Base-by-base conservation (phyloP, 805 yeast species). In the Saturnispora ahearnii region DNA sequence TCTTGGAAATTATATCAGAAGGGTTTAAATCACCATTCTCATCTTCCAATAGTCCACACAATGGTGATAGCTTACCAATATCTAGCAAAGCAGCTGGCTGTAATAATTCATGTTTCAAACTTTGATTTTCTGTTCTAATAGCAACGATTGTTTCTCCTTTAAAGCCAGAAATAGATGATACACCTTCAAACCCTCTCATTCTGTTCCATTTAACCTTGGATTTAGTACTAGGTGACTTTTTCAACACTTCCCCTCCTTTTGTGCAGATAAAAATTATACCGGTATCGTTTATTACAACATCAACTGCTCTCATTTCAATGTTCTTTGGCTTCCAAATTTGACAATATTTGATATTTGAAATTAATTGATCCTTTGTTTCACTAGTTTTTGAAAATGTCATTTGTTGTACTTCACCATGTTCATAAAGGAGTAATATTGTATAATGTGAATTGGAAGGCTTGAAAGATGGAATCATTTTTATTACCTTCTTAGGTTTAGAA, bases 291-390 rank as follows among this genome's bases (percentile, higher is more conserved):
- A 82, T 72, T 58, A 82, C 91, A 31, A 85, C 74, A 64, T 87
- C 95, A 4, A 67, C 69, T 44, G 79, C 87, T 49, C 68, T 71
- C 73, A 78, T 66, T 56, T 78, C 81, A 10, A 65, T 62, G 45
- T 77, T 77, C 49, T 77, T 71, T 0, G 90, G 86, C 31, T 66
- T 72, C 91, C 93, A 86, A n/a, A 76, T 66, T 1, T 67, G 62
- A 0, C 62, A 54, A 55, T 76, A 79, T 42, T 73, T 79, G 12
- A 78, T 61, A 34, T 59, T 65, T 15, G 73, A 73, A 3, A 68
- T 61, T 43, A 76, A 69, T 8, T 62, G 62, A 1, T 67, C 55
- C 52, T 76, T 68, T 3, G 53, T 33, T 58, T 62, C 11, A 30
- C 47, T 15, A 55, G 49, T 55, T 52, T 33, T 53, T 52, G 63